phyloP scores from a whole-genome alignment of 805 yeast genomes.

The Jamesozyma rosinii region DNA sequence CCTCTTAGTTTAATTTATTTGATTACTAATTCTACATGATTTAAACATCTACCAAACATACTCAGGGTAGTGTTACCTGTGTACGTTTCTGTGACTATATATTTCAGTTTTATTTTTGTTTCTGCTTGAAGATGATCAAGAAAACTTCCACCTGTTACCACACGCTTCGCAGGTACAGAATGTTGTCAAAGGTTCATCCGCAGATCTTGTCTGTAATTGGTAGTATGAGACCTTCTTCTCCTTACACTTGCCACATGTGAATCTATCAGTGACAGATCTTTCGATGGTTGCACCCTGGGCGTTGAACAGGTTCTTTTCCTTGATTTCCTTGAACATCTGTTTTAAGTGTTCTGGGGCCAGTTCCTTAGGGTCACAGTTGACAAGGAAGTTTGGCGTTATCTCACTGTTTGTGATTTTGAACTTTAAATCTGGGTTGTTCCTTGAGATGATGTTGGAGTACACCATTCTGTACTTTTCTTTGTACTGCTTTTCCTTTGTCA shows the following conservation, averaged over 20 bases:
- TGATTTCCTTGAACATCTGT: conserved; percentile 74
- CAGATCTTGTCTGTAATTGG: conserved; percentile 96
- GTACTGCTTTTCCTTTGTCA: conserved; percentile 46
- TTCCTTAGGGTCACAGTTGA: conserved; percentile 83
- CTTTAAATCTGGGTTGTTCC: conserved; percentile 80
- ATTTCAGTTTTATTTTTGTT: background rate
- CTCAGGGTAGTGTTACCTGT: background rate
- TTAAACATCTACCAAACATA: background rate
- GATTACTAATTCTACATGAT: background rate
- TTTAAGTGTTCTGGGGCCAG: conserved; percentile 89
- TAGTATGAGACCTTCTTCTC: conserved; percentile 93
- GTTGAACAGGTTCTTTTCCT: conserved; percentile 82
- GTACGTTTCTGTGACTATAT: background rate
- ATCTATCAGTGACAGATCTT: conserved; percentile 91
- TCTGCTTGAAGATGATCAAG: conserved; percentile 32
- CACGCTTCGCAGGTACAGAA: conserved; percentile 97
- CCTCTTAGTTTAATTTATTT: background rate
- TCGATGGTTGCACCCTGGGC: conserved; percentile 97
- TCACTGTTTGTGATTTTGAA: conserved; percentile 57
- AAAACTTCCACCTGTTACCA: conserved; percentile 97
- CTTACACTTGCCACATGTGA: conserved; percentile 96
- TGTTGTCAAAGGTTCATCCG: conserved; percentile 97
- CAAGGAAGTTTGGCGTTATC: conserved; percentile 54
- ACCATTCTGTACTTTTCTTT: conserved; percentile 78
- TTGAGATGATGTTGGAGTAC: conserved; percentile 79